Conservation (phyloP, 2,329 filamentous ascomycete genomes). For the Orbilia javanica region DNA sequence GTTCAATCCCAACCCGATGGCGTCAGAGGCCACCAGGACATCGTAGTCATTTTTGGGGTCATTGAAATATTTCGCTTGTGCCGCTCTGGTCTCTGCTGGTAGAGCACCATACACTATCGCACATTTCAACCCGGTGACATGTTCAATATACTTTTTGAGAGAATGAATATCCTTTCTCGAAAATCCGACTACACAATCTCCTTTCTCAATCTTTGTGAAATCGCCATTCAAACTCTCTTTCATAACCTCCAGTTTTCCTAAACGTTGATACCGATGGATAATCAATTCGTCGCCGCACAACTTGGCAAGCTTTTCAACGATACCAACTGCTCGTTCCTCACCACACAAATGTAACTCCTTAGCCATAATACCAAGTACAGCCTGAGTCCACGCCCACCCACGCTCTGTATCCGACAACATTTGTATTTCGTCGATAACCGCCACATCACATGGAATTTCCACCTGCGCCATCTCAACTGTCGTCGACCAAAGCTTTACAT, state of each 20-base stretch:
- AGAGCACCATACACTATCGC: conserved; percentile 93
- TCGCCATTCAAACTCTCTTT: conserved; percentile 73
- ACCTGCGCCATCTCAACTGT: conserved; percentile 90
- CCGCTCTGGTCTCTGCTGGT: conserved; percentile 90
- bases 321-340: conserved; percentile 82
- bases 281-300: conserved; percentile 84
- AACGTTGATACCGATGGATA: conserved; percentile 83
- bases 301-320: conserved; percentile 82
- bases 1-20: conserved; percentile 97
- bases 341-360: conserved; percentile 94
- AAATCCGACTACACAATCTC: conserved; percentile 90
- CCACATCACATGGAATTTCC: conserved; percentile 79
- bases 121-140: conserved; percentile 79
- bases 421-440: conserved; percentile 98
- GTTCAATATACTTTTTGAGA: conserved; percentile 82
- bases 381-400: conserved; percentile 95
- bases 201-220: conserved; percentile 79
- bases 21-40: conserved; percentile 91
- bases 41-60: conserved; percentile 96
- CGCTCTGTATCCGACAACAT: conserved; percentile 87
- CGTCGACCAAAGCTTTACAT: conserved; percentile 79
- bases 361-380: conserved; percentile 85
- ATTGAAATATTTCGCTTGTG: conserved; percentile 94
- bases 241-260: conserved; percentile 81
- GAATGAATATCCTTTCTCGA: conserved; percentile 84